These are phyloP conservation scores for Blastomyces percursus DNA, from an alignment of 2,329 filamentous ascomycete species.

Conservation along the genomic window DNA sequence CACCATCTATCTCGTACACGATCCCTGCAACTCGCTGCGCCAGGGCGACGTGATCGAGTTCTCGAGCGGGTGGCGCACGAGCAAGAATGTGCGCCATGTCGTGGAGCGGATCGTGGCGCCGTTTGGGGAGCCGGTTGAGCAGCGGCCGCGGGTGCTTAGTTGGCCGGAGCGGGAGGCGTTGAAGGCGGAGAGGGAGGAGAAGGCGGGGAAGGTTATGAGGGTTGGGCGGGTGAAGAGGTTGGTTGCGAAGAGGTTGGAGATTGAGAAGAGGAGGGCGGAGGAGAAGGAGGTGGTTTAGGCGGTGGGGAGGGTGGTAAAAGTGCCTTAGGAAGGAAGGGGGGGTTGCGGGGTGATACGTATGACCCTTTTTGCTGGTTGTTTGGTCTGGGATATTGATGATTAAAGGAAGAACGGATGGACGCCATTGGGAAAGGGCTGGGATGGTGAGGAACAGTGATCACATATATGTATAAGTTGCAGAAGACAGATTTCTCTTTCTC, in stretches of 20 bases:
- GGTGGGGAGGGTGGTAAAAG: too few relatives aligned
- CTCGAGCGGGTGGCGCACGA: conserved; percentile 30
- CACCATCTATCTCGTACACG: conserved; percentile 27
- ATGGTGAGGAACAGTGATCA: neutral
- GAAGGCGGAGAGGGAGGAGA: conserved; percentile 26
- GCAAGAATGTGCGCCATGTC: conserved; percentile 30
- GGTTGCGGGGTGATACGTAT: neutral
- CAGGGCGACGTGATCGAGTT: conserved; percentile 37
- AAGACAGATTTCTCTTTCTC: neutral
- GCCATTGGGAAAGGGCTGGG: neutral
- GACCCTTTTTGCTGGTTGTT: neutral
- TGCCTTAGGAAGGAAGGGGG: too few relatives aligned
- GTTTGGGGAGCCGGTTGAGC: conserved; percentile 27
- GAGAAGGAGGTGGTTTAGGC: neutral
- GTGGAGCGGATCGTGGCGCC: conserved; percentile 35
- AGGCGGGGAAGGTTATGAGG: conserved; percentile 22
- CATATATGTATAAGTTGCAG: neutral
- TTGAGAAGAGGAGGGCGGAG: conserved; percentile 4
- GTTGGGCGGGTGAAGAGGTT: conserved; percentile 23
- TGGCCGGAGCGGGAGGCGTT: conserved; percentile 19
- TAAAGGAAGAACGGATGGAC: neutral
- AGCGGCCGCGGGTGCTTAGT: conserved; percentile 27
- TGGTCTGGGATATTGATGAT: neutral
- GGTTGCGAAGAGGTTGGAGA: conserved; percentile 20
- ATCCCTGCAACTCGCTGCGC: conserved; percentile 33